A percentile compares a stretch with the other conserved stretches of the same genome.
phyloP scores from a whole-genome alignment of 495 filamentous ascomycete species.

The Arthonia radiata region DNA sequence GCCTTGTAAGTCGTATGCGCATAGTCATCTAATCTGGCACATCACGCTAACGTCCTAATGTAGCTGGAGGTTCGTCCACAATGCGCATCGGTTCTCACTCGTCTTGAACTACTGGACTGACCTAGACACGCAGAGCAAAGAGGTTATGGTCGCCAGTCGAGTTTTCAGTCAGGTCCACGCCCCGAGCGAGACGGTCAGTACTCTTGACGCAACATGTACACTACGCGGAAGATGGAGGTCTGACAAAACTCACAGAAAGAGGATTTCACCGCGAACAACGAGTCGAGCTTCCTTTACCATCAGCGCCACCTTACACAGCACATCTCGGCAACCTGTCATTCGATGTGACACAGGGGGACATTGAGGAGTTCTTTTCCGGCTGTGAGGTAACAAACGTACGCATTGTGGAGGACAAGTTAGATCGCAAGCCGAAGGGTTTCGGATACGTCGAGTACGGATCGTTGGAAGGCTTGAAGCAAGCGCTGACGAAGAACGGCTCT shows the following conservation, averaged over 20 bases:
- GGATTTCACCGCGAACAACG: slow-evolving; percentile 58
- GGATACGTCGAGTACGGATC: slow-evolving; percentile 88
- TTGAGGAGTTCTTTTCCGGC: slow-evolving; percentile 60
- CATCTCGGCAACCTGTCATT: slow-evolving; percentile 94
- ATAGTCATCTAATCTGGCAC: no score
- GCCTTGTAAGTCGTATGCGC: slow-evolving; percentile 46
- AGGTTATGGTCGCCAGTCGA: no score
- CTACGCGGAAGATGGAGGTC: no score
- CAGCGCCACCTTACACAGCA: slow-evolving; percentile 77
- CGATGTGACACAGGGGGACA: slow-evolving; percentile 56
- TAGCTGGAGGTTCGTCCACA: no score
- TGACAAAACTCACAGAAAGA: no score
- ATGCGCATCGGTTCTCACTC: no score
- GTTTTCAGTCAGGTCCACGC: no score
- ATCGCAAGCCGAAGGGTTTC: slow-evolving; percentile 83
- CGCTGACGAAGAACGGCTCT: slow-evolving; percentile 53
- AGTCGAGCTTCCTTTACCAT: slow-evolving; percentile 70
- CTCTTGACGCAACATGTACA: no score
- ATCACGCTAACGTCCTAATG: no score
- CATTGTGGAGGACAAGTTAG: slow-evolving; percentile 85
- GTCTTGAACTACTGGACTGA: no score
- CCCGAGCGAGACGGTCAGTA: no score
- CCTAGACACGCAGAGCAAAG: no score
- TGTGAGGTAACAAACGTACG: slow-evolving; percentile 75
- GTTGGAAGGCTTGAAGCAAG: slow-evolving; percentile 74